A percentile compares a stretch with the other conserved stretches of the same genome.
Evolutionary conservation across 352 stramenopile genomes (phyloP).

Genomic region (Pythium brassicae): DNA sequence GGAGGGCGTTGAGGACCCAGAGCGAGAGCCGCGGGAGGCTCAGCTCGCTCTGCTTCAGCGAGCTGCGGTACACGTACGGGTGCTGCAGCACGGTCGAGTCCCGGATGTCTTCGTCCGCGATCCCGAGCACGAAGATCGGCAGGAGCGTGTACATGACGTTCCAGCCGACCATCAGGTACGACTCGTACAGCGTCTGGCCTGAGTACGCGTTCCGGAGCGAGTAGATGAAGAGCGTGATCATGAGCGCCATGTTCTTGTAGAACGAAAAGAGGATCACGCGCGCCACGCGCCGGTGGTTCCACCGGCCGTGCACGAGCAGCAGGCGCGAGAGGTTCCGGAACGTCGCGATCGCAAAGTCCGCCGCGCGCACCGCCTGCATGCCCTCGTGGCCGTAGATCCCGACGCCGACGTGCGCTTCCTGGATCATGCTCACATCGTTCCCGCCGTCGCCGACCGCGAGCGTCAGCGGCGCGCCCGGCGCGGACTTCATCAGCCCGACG

Average conservation of each 20-base stretch:
- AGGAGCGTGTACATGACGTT: conserved; percentile 95
- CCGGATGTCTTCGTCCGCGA: conserved; percentile 81
- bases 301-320: conserved; percentile 77
- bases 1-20: conserved; percentile 72
- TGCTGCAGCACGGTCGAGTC: conserved; percentile 65
- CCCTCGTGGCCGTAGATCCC: conserved; percentile 98
- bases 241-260: conserved; percentile 92
- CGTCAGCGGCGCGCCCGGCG: conserved; percentile 71
- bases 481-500: conserved; percentile 91
- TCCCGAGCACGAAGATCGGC: conserved; percentile 90
- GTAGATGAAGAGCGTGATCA: conserved; percentile 91
- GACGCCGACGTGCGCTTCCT: conserved; percentile 97
- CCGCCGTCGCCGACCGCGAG: conserved; percentile 98
- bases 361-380: conserved; percentile 83
- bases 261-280: conserved; percentile 85
- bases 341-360: conserved; percentile 82
- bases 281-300: conserved; percentile 80
- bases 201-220: conserved; percentile 90
- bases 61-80: conserved; percentile 78
- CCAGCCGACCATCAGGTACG: conserved; percentile 89
- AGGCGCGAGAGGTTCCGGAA: conserved; percentile 77
- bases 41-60: conserved; percentile 51
- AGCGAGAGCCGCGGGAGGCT: conserved; percentile 51
- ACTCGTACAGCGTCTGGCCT: conserved; percentile 85
- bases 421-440: conserved; percentile 99